These are phyloP conservation scores for Coemansia sp. DNA, from an alignment of 371 early-diverging fungal species.

Conservation along the genomic window DNA sequence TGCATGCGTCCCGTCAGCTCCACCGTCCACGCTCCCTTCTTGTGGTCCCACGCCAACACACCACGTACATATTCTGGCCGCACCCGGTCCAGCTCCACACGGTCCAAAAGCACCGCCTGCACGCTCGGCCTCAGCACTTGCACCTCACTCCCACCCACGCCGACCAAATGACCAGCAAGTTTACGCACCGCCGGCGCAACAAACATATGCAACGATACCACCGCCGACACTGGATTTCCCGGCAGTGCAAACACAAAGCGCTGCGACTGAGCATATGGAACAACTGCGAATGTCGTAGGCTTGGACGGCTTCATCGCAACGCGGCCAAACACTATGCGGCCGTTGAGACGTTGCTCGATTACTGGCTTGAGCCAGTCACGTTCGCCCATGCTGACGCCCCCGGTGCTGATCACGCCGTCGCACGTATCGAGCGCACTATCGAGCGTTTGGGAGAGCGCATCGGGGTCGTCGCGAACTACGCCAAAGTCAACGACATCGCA, in stretches of 20 bases:
- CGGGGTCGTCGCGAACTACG: slow-evolving; percentile 69
- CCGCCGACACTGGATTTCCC: slow-evolving; percentile 91
- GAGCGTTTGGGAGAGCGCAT: slow-evolving; percentile 57
- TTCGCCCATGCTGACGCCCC: slow-evolving; percentile 96
- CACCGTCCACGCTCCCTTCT: slow-evolving; percentile 15
- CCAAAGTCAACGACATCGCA: slow-evolving; percentile 74
- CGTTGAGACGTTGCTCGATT: slow-evolving; percentile 72
- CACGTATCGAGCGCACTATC: slow-evolving; percentile 59
- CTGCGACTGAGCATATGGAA: slow-evolving; percentile 37
- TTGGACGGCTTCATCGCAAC: slow-evolving; percentile 93
- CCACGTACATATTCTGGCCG: slow-evolving; percentile 88
- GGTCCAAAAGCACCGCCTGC: slow-evolving; percentile 51
- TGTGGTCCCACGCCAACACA: slow-evolving; percentile 50
- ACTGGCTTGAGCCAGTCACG: slow-evolving; percentile 86
- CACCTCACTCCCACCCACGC: slow-evolving; percentile 41
- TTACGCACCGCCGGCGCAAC: slow-evolving; percentile 80
- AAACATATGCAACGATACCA: slow-evolving; percentile 86
- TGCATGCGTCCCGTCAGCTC: slow-evolving; percentile 57
- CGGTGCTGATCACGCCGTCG: slow-evolving; percentile 85
- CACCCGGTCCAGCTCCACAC: slow-evolving; percentile 65
- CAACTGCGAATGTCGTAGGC: slow-evolving; percentile 90
- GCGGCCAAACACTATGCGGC: slow-evolving; percentile 82
- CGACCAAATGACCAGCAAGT: slow-evolving; percentile 62
- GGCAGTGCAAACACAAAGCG: slow-evolving; percentile 84
- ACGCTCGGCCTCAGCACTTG: slow-evolving; percentile 65